phyloP scores from a whole-genome alignment of 345 rosid genomes.

The Bretschneidera sinensis region DNA sequence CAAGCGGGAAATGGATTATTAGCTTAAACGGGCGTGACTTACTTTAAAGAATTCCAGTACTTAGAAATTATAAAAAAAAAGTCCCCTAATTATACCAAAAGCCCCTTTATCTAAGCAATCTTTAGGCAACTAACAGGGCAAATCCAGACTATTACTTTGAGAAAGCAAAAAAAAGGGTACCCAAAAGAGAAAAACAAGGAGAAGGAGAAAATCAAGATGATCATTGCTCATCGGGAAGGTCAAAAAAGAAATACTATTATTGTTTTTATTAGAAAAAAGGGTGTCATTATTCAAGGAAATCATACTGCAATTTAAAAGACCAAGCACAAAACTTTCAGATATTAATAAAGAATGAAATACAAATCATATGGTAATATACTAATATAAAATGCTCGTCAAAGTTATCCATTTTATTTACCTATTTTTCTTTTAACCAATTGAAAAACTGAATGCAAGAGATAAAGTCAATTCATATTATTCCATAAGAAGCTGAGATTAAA shows the following conservation, averaged over 20 bases:
- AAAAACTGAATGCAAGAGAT: background rate
- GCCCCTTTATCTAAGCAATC: background rate
- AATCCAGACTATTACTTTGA: background rate
- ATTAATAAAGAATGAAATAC: too few relatives aligned
- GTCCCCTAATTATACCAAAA: background rate
- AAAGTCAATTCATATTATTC: background rate
- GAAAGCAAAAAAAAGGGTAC: background rate
- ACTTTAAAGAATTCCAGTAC: background rate
- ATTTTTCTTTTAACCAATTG: too few relatives aligned
- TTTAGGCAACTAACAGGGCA: background rate
- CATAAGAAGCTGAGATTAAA: too few relatives aligned
- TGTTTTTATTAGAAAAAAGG: background rate
- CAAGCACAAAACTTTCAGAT: too few relatives aligned
- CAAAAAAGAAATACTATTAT: too few relatives aligned
- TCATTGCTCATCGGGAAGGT: too few relatives aligned
- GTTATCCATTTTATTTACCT: too few relatives aligned
- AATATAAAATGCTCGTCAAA: background rate
- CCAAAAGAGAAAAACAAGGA: too few relatives aligned
- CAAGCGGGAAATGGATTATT: conserved; percentile 12
- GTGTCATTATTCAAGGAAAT: background rate
- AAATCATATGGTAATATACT: too few relatives aligned
- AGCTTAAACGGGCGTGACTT: too few relatives aligned
- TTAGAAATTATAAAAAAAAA: too few relatives aligned
- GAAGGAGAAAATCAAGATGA: background rate
- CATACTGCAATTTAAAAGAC: background rate